phyloP scores from a whole-genome alignment of 148 eudicot species.

The Camellia japonica region DNA sequence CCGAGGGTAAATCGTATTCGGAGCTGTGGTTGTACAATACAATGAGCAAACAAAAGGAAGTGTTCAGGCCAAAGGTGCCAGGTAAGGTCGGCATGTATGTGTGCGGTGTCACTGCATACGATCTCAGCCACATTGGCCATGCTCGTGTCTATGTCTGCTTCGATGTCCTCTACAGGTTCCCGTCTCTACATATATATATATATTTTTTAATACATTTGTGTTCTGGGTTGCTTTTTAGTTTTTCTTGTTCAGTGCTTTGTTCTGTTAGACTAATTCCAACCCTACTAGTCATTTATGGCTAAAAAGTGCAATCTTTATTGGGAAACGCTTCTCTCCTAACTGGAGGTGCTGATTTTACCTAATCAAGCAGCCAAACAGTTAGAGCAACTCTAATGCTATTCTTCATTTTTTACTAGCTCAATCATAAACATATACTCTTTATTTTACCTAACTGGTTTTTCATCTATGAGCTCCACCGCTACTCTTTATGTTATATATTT shows the following conservation, averaged over 20 bases:
- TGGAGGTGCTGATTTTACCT: too few species aligned
- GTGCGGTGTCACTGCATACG: constrained; percentile 94
- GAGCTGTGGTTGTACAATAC: constrained; percentile 71
- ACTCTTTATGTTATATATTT: too few species aligned
- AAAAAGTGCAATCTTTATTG: too few species aligned
- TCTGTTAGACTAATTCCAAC: too few species aligned
- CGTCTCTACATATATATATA: background rate
- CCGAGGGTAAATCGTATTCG: background rate
- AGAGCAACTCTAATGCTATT: too few species aligned
- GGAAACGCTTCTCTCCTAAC: too few species aligned
- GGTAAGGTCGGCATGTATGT: constrained; percentile 96
- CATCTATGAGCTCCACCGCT: too few species aligned
- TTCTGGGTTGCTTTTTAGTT: background rate
- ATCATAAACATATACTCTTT: too few species aligned
- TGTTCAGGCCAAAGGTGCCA: constrained; percentile 56
- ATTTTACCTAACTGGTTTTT: too few species aligned
- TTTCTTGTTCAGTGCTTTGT: background rate
- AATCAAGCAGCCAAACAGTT: too few species aligned
- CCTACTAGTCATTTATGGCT: too few species aligned
- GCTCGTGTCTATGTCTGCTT: constrained; percentile 86
- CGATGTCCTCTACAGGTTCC: constrained; percentile 78
- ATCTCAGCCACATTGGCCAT: constrained; percentile 96
- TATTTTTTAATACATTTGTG: background rate
- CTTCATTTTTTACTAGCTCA: too few species aligned
- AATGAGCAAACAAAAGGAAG: constrained; percentile 67